Base-by-base conservation (phyloP, 2,329 filamentous ascomycete species). In the Curvularia sp. region DNA sequence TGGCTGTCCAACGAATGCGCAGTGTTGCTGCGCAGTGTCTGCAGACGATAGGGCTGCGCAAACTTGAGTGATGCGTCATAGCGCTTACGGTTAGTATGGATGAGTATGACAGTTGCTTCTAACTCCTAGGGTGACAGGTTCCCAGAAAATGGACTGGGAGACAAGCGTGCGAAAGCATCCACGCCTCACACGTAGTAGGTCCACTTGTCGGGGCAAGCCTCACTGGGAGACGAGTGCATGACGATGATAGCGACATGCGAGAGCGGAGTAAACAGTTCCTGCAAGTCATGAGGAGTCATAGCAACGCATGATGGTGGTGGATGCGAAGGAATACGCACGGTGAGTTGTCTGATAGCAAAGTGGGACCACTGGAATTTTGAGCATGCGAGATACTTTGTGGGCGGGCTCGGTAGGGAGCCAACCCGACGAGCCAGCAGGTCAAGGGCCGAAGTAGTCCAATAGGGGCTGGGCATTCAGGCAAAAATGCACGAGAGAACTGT, bases 401-500 rank as follows among this genome's bases (percentile, higher is more conserved):
- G 73, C 46, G 58, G 32, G 59, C 59, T 72, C 69, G 70, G 67
- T 68, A 68, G 65, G 66, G 63, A 59, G 36, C 49, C 55, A 59
- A 55, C 41, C 64, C 69, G 67, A 58, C 45, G 57, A 65, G 61
- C 60, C 56, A 51, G 56, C 54, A 60, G 71, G 67, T 64, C 68
- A 51, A 57, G 58, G 51, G 46, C 60, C 57, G 56, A 62, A 47
- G 54, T 47, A 42, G 43, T 55, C 74, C 73, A 77, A 75, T 76
- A 57, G 65, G 64, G 67, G 60, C 18, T 27, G 42, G 43, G 53
- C 23, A 58, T 59, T 55, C 58, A 52, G 45, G 53, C 64, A 63
- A 70, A 75, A 74, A 74, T 74, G 70, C 68, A 59, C 72, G 68
- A 69, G 72, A 60, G 64, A 67, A 71, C 69, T 75, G 73, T 75